Evolutionary conservation across 140 eudicot species (phyloP), one percentile per base, ranked within the genome.

Genomic region (Bidens hawaiensis): DNA sequence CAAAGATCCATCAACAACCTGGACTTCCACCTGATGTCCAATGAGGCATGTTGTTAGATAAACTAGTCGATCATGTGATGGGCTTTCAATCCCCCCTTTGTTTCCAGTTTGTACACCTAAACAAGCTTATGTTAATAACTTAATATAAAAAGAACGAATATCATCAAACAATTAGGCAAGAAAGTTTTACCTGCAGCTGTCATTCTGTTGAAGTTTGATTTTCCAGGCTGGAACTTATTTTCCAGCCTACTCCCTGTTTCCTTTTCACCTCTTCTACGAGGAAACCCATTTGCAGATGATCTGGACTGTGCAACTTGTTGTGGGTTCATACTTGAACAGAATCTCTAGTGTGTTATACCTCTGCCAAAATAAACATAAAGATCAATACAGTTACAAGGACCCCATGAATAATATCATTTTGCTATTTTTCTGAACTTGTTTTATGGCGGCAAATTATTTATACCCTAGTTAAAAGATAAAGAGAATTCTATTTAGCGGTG

Each of bases 21-120:
- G 99, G 68, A 93, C 95, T 61, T 93, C 97, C 62, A 93, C 94
- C 33, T 79, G 87, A 60, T 85, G 99, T 55, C 99, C 99, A 62
- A 93, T 79, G 41, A 93, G 84, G 71, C 95, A 82, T 55, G 97
- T 65, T 42, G 90, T 75, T 51, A 79, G 19, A 78, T 93, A 93
- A 71, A 93, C 76, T 23, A 93, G 77, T 10, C 97, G 80, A 17
- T 93, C 94, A 34, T 77, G 83, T 62, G 86, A 78, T 60, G 82
- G 74, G 62, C 79, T 83, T 65, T 74, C 90, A 68, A 46, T 67
- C 36, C 85, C 89, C 38, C 78, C 93, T 81, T 75, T 82, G 70
- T 63, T 69, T 13, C 62, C 78, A 53, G 70, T 33, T 68, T 52
- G 67, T 16, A 74, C 61, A 62, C 81, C 87, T 81, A 76, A 22